Base-by-base conservation (phyloP, 1,139 yeast species). In the Geotrichum reessii region DNA sequence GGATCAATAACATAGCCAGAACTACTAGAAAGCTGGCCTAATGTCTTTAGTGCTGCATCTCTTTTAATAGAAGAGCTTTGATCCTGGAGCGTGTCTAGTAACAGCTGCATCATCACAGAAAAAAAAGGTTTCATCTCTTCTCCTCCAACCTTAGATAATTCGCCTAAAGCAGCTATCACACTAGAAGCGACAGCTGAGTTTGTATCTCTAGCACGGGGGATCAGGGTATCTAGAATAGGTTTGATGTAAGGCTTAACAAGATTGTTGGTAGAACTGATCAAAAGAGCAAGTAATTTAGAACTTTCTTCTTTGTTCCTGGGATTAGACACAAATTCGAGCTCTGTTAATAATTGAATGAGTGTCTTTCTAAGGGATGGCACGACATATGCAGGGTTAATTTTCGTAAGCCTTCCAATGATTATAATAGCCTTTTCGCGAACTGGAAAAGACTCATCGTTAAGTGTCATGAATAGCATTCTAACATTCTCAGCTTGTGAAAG, bases 1-100 rank as follows among this genome's bases (percentile, higher is more conserved):
- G 99, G 99, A 61, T 91, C 95, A 48, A 95, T 91, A 17, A 93
- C 99, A 70, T 93, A 93, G 1, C 98, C 97, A 0, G 97, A 86
- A 1, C 96, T 87, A 19, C 93, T 83, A 0, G 98, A 85, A 44
- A 95, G 75, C 67, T 92, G 96, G 1, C 97, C 97, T 59, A 95
- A 74, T 0, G 98, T 83, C 65, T 84, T 85, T 64, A 95, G 76
- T 0, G 98, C 97, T 0, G 97, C 92, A 68, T 91, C 95, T 66
- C 98, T 78, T 68, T 91, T 92, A 66, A 82, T 81, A 0, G 88
- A 82, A 14, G 95, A 87, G 56, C 95, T 87, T 71, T 91, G 97
- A 65, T 93, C 98, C 68, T 90, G 96, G 62, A 93, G 85, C 1
- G 95, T 88, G 40, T 86, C 95, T 55, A 95, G 77, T 53, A 95